Percentiles rank a stretch among this genome's conserved stretches.
Conservation (phyloP, 2,329 filamentous ascomycete genomes). For the Trichophyton schoenleinii region DNA sequence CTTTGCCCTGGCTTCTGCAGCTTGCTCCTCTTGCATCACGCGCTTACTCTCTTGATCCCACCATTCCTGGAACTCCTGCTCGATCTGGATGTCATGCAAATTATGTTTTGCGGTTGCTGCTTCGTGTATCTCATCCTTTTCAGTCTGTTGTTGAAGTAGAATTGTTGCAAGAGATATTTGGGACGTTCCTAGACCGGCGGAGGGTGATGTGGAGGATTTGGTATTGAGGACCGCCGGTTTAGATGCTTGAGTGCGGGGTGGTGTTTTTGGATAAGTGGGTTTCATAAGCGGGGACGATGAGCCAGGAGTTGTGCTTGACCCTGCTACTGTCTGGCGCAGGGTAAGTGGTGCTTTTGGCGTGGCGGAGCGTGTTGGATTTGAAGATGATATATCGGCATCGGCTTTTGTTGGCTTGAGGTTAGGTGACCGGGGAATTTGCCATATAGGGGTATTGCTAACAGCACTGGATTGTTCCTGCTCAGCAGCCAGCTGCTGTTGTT, state of each 20-base stretch:
- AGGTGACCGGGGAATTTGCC: constrained; percentile 48
- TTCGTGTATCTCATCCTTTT: constrained; percentile 71
- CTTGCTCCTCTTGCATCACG: constrained; percentile 51
- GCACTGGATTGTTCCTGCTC: constrained; percentile 32
- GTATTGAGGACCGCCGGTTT: not conserved
- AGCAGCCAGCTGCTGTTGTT: constrained; percentile 48
- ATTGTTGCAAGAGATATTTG: constrained; percentile 70
- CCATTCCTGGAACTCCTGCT: constrained; percentile 95
- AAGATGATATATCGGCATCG: not conserved
- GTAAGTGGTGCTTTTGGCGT: constrained; percentile 42
- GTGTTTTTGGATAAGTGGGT: constrained; percentile 3
- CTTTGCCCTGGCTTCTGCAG: constrained; percentile 20
- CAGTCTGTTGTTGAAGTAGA: constrained; percentile 69
- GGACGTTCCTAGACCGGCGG: constrained; percentile 16
- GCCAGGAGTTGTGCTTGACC: constrained; percentile 15
- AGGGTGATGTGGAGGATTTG: constrained; percentile 23
- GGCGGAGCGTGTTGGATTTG: not conserved
- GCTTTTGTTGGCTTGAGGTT: constrained; percentile 10
- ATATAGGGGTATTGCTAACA: constrained; percentile 23
- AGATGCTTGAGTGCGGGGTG: constrained; percentile 10
- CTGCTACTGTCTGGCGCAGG: constrained; percentile 48
- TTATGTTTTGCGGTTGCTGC: constrained; percentile 70
- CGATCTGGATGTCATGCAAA: constrained; percentile 86
- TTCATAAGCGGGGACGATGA: constrained; percentile 4
- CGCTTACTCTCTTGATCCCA: constrained; percentile 76